Evolutionary conservation across 371 early-diverging fungal genomes (phyloP), one percentile per base, ranked within the genome.

Genomic region (Coemansia sp.): DNA sequence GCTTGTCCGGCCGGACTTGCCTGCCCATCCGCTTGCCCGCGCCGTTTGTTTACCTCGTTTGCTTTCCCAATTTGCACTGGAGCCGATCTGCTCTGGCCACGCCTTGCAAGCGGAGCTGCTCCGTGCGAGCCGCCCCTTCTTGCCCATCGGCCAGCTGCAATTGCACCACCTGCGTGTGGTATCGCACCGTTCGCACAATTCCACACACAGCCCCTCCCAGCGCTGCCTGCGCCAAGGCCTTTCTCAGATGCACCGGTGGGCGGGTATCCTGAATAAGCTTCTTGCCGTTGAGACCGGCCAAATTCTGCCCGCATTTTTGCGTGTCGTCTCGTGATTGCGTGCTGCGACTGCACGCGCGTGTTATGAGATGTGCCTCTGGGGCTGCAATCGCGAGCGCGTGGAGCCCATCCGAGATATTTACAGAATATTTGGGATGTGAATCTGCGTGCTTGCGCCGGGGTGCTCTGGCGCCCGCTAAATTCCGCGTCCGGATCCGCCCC

Each of bases 301-400:
- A 20, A 20, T 20, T 20, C 20, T 20, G 20, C 20, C 20, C 20
- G 20, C 20, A 20, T 20, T 20, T 20, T 20, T 20, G 20, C 20
- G 20, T 20, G 20, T 20, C 20, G 38, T 8, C 4, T 36, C 38
- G 38, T 6, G 38, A 6, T 36, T 36, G 38, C 38, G 38, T 8
- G 6, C 38, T 36, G 38, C 6, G 6, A 36, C 8, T 36, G 38
- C 38, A 6, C 38, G 38, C 38, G 8, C 4, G 8, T 36, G 38
- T 8, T 36, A 36, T 36, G 4, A 4, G 38, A 49, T 50, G 50
- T 11, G n/a, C 33, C 11, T 33, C 33, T 14, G 12, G 20, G 20
- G 20, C 16, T 34, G 11, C 50, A 50, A 50, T 50, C 50, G 30
- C 31, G 8, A 50, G 3, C 50, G 34, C 50, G 50, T 50, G 50